These are phyloP conservation scores for Kuraishia piskuri DNA, from an alignment of 805 yeast species.

Conservation along the genomic window DNA sequence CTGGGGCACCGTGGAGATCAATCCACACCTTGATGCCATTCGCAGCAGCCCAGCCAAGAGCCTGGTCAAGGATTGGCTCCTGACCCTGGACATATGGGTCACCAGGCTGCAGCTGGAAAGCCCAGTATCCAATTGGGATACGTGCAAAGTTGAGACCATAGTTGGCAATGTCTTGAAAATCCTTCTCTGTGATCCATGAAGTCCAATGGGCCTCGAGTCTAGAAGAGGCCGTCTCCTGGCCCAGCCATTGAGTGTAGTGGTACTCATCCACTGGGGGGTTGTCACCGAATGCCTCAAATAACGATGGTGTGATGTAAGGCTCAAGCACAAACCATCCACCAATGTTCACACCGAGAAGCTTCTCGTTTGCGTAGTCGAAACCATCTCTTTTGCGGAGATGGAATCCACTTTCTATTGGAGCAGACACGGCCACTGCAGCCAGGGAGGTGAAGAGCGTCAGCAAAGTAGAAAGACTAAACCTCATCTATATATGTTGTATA, in stretches of 20 bases:
- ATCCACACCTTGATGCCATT: conserved; percentile 73
- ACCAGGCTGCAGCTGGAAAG: conserved; percentile 46
- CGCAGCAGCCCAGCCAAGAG: conserved; percentile 65
- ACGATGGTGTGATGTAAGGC: conserved; percentile 77
- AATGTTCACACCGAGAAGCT: conserved; percentile 38
- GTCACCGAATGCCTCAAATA: conserved; percentile 44
- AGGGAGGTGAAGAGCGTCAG: conserved; percentile 1
- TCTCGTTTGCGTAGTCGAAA: conserved; percentile 18
- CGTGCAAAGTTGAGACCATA: conserved; percentile 79
- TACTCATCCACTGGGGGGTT: conserved; percentile 78
- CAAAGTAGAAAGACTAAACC: background rate
- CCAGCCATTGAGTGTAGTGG: conserved; percentile 53
- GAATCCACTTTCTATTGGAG: background rate
- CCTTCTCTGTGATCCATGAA: conserved; percentile 66
- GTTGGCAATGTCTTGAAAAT: conserved; percentile 48
- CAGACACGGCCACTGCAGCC: conserved; percentile 1
- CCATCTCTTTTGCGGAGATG: conserved; percentile 16
- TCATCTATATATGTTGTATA: background rate
- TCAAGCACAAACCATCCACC: conserved; percentile 77
- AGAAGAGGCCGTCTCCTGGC: conserved; percentile 43
- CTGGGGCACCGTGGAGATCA: conserved; percentile 94
- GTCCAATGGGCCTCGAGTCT: conserved; percentile 68
- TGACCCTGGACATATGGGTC: conserved; percentile 92
- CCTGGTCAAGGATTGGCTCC: conserved; percentile 59
- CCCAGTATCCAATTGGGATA: conserved; percentile 96